These are phyloP conservation scores for Pleurotus eryngii DNA, from an alignment of 768 basidiomycete genomes.

Conservation along the genomic window DNA sequence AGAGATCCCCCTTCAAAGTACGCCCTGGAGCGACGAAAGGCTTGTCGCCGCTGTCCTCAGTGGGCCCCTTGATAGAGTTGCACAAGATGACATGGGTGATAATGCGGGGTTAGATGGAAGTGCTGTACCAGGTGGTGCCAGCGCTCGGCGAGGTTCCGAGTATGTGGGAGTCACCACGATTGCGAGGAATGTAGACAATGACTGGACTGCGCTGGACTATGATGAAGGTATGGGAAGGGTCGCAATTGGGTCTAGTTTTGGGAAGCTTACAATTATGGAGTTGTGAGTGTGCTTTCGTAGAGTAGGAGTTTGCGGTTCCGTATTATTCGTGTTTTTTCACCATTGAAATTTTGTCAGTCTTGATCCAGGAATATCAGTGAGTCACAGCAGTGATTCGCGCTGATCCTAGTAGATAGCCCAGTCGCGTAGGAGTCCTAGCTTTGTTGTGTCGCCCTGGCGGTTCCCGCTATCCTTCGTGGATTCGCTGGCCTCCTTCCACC, in stretches of 20 bases:
- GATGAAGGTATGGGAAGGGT: constrained; percentile 54
- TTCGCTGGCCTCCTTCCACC: neutral
- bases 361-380: too few relatives aligned
- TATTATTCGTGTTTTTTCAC: too few relatives aligned
- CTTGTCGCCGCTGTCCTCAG: constrained; percentile 52
- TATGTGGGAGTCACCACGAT: constrained; percentile 11
- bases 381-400: too few relatives aligned
- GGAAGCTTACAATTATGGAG: constrained; percentile 40
- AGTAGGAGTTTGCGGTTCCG: constrained; percentile 4
- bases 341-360: too few relatives aligned
- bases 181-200: constrained; percentile 28
- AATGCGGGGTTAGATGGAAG: constrained; percentile 11
- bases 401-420: too few relatives aligned
- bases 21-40: constrained; percentile 25
- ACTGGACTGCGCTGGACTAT: constrained; percentile 62
- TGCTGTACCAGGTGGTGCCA: neutral
- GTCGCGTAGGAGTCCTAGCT: constrained; percentile 11
- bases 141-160: constrained; percentile 6
- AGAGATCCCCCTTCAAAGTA: constrained; percentile 12
- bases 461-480: neutral
- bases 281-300: constrained; percentile 17
- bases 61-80: constrained; percentile 31
- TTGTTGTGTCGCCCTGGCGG: neutral
- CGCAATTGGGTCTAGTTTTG: constrained; percentile 48
- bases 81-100: neutral